Evolutionary conservation across 139 green algal species (phyloP), one percentile per base, ranked within the genome.

Genomic region (Spirogloea muscicola): DNA sequence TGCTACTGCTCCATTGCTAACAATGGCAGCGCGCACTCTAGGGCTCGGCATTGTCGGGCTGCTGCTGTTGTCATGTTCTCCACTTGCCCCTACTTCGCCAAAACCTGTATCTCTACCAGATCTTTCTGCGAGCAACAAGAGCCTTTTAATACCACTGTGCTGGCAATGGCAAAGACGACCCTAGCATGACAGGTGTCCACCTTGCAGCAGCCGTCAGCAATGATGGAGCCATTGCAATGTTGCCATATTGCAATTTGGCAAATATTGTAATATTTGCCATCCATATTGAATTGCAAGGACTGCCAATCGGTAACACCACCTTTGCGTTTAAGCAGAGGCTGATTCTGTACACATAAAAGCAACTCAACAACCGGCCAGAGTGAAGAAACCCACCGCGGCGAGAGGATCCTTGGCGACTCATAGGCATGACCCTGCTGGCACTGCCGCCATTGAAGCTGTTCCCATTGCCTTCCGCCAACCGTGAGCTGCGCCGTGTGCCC

Each of bases 381-480:
- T 33, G 7, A 31, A 43, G 37, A 43, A 31, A 62, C 40, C 52
- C 38, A 33, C 6, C 6, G 9, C 7, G 5, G 7, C 4, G 60
- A 33, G 25, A 63, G 37, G 29, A 16, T 21, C 13, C 7, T 25
- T 42, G 29, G 29, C 29, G 9, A 29, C 31, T 36, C 13, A 41
- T 52, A 10, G 16, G 9, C 27, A 46, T 7, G 16, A 10, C 27
- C 60, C 4, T 46, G 41, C 60, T 59, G 5, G 41, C 6, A 6
- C 60, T 59, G 60, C 13, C 7, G 60, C 60, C 31, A 10, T 49
- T 4, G 60, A 42, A 69, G 37, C 16, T 5, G 25, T 42, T 7
- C 44, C 60, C 16, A 5, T 29, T 69, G 1, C 69, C 69, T 64
- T 78, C 69, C 10, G 69, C 69, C 61, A 78, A 64, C 5, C 69